Percentiles rank a stretch among this genome's conserved stretches.
phyloP scores from a whole-genome alignment of 495 filamentous ascomycete genomes.

The Penicillium fimorum region DNA sequence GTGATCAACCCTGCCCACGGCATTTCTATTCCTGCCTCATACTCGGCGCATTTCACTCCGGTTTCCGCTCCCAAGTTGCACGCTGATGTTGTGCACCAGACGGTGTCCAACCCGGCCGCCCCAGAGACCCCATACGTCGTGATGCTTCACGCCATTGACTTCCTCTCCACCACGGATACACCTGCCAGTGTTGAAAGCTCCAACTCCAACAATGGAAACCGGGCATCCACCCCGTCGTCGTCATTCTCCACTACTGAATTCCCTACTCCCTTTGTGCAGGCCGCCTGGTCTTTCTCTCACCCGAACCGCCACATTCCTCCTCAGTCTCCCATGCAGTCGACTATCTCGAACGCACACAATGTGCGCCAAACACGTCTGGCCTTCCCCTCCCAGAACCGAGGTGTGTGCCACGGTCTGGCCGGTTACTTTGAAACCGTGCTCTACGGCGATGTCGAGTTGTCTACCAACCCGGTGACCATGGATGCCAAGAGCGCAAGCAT shows the following conservation, averaged over 20 bases:
- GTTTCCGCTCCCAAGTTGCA: constrained; percentile 86
- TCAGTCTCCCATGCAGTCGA: constrained; percentile 33
- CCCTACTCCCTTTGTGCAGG: constrained; percentile 38
- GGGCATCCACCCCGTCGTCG: constrained; percentile 32
- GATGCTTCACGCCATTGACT: constrained; percentile 86
- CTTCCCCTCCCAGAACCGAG: constrained; percentile 69
- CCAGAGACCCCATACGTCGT: constrained; percentile 89
- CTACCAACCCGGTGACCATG: constrained; percentile 90
- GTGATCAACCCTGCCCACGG: constrained; percentile 75
- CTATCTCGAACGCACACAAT: constrained; percentile 80
- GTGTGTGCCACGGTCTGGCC: constrained; percentile 85
- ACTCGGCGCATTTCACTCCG: constrained; percentile 87
- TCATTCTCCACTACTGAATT: constrained; percentile 34
- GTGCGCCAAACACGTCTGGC: constrained; percentile 67
- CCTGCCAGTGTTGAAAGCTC: constrained; percentile 13
- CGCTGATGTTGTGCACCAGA: constrained; percentile 68
- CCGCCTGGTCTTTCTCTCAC: constrained; percentile 51
- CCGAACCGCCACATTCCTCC: constrained; percentile 42
- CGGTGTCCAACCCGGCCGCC: constrained; percentile 61
- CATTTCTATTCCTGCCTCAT: constrained; percentile 89
- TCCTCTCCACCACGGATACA: constrained; percentile 53
- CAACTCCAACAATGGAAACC: constrained; percentile 17
- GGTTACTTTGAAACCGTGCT: constrained; percentile 96
- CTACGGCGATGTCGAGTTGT: constrained; percentile 80
- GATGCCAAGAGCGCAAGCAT: constrained; percentile 89